Evolutionary conservation across 805 yeast species (phyloP).

Genomic region (Pichia eremophila): DNA sequence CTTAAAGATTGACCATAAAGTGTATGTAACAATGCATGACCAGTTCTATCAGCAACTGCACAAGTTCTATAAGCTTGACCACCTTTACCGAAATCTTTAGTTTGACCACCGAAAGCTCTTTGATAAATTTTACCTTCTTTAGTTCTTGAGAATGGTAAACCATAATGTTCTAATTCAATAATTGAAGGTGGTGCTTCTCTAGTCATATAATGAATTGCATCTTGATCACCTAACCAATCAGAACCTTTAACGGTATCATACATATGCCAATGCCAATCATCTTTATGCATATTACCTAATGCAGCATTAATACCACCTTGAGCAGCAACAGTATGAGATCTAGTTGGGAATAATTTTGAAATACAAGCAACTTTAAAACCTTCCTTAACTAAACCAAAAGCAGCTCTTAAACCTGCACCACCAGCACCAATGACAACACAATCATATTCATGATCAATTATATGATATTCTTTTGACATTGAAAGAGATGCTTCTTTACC

Average conservation of each 20-base stretch:
- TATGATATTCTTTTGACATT: slow-evolving; percentile 67
- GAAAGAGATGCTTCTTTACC: slow-evolving; percentile 46
- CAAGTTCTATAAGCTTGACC: slow-evolving; percentile 99
- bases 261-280: slow-evolving; percentile 99
- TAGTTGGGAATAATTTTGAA: slow-evolving; percentile 92
- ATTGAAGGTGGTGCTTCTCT: slow-evolving; percentile 94
- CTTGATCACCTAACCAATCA: slow-evolving; percentile 99
- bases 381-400: slow-evolving; percentile 93
- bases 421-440: slow-evolving; percentile 98
- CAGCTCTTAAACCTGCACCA: slow-evolving; percentile 98
- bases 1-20: slow-evolving; percentile 92
- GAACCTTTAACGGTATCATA: slow-evolving; percentile 98
- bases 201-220: slow-evolving; percentile 98
- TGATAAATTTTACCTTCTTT: slow-evolving; percentile 95
- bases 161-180: slow-evolving; percentile 94
- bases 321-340: slow-evolving; percentile 98
- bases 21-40: slow-evolving; percentile 93
- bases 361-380: slow-evolving; percentile 97
- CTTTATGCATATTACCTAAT: slow-evolving; percentile 94
- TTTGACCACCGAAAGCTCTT: slow-evolving; percentile 98
- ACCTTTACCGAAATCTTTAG: slow-evolving; percentile 92
- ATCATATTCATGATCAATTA: slow-evolving; percentile 96
- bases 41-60: slow-evolving; percentile 99
- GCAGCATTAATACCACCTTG: slow-evolving; percentile 99
- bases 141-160: slow-evolving; percentile 96